Evolutionary conservation across 257 asterid genomes (phyloP).

Genomic region (Ilex asprella): DNA sequence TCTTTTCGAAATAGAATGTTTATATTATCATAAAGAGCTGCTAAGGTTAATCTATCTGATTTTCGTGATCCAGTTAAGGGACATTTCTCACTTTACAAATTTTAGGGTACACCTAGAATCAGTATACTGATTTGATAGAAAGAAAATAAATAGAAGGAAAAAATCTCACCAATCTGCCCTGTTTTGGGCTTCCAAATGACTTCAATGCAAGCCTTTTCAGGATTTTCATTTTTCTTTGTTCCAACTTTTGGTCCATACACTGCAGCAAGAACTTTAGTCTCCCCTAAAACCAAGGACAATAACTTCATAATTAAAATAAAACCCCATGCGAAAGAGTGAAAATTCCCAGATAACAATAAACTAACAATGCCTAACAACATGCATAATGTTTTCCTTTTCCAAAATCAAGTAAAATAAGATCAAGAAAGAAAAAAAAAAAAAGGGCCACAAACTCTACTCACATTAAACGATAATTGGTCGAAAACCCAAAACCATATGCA

Average conservation of each 20-base stretch:
- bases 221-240: constrained; percentile 88
- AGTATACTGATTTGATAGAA: too few relatives aligned
- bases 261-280: constrained; percentile 91
- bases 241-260: constrained; percentile 96
- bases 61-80: too few relatives aligned
- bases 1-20: too few relatives aligned
- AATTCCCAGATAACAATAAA: neutral
- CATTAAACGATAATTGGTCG: too few relatives aligned
- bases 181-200: constrained; percentile 89
- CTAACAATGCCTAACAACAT: neutral
- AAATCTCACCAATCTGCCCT: constrained; percentile 64
- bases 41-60: too few relatives aligned
- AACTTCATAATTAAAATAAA: neutral
- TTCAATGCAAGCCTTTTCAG: constrained; percentile 86
- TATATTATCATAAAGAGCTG: too few relatives aligned
- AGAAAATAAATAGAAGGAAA: neutral
- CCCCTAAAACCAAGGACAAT: constrained; percentile 35
- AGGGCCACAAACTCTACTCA: neutral
- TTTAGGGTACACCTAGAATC: neutral
- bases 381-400: neutral
- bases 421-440: neutral
- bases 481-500: too few relatives aligned
- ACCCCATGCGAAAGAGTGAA: neutral
- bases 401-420: neutral
- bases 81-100: neutral